Conservation (phyloP, 345 rosid genomes). For the Litchi chinensis region DNA sequence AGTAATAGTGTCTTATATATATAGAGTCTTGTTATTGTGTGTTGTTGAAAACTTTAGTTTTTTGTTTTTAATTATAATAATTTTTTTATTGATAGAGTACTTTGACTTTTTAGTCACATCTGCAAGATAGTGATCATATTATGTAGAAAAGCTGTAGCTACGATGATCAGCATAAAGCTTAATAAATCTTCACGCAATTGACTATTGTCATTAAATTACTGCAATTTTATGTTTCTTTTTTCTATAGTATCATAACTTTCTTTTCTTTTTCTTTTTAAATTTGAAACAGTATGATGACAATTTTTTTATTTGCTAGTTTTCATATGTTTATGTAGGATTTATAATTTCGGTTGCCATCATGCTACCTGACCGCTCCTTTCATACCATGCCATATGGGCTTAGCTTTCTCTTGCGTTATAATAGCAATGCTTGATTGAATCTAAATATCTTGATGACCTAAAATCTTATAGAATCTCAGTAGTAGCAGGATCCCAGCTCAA, state of each 20-base stretch:
- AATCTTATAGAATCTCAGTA: too few species aligned
- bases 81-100: too few species aligned
- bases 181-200: not conserved
- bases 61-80: too few species aligned
- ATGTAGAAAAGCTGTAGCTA: constrained; percentile 10
- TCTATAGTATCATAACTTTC: too few species aligned
- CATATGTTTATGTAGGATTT: not conserved
- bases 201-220: not conserved
- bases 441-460: too few species aligned
- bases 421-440: too few species aligned
- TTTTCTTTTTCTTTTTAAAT: too few species aligned
- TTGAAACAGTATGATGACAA: not conserved
- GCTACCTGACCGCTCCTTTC: too few species aligned
- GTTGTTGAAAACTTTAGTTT: not conserved
- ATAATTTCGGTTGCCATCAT: too few species aligned
- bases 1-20: not conserved
- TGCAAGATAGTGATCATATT: not conserved
- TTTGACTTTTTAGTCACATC: not conserved
- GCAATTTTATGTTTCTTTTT: not conserved
- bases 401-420: too few species aligned
- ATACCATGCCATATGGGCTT: too few species aligned
- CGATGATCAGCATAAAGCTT: not conserved
- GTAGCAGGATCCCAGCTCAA: too few species aligned
- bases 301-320: not conserved
- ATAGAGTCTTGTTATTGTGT: not conserved